phyloP scores from a whole-genome alignment of 768 basidiomycete genomes.

The Lactarius hengduanensis region DNA sequence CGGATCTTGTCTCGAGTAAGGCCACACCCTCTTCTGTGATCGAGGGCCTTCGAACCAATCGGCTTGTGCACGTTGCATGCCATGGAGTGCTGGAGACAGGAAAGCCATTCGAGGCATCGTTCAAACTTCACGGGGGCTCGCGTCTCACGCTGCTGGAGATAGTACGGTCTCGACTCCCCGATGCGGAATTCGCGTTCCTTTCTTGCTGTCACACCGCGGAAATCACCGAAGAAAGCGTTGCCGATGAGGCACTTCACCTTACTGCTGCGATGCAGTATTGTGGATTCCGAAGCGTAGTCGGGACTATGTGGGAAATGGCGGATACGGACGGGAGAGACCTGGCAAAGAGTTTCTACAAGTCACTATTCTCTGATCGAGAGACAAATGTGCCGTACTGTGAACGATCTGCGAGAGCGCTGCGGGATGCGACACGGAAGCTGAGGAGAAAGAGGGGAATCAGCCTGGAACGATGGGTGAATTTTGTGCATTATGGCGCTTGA shows the following conservation, averaged over 20 bases:
- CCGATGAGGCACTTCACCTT: not conserved
- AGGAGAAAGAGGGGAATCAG: not conserved
- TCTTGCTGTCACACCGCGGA: not conserved
- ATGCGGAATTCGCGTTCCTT: not conserved
- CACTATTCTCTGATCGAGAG: not conserved
- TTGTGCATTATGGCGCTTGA: slow-evolving; percentile 16
- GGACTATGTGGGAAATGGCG: not conserved
- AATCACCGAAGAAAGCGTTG: not conserved
- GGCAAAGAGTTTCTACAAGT: slow-evolving; percentile 10
- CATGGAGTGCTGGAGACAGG: slow-evolving; percentile 9
- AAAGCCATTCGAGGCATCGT: slow-evolving; percentile 1
- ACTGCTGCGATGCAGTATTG: not conserved
- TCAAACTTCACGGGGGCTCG: not conserved
- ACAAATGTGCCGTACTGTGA: not conserved
- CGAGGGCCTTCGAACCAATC: not conserved
- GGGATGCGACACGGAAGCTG: not conserved
- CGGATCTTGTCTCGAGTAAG: not conserved
- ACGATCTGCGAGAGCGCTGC: not conserved
- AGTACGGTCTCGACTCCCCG: not conserved
- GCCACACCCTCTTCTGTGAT: not conserved
- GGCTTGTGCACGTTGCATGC: slow-evolving; percentile 9
- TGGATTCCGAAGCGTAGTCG: not conserved
- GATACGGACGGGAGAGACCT: not conserved
- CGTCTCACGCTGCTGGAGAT: slow-evolving; percentile 9
- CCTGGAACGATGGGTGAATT: slow-evolving; percentile 14